Evolutionary conservation across 257 asterid genomes (phyloP).

Genomic region (Solanum gandarillasii): DNA sequence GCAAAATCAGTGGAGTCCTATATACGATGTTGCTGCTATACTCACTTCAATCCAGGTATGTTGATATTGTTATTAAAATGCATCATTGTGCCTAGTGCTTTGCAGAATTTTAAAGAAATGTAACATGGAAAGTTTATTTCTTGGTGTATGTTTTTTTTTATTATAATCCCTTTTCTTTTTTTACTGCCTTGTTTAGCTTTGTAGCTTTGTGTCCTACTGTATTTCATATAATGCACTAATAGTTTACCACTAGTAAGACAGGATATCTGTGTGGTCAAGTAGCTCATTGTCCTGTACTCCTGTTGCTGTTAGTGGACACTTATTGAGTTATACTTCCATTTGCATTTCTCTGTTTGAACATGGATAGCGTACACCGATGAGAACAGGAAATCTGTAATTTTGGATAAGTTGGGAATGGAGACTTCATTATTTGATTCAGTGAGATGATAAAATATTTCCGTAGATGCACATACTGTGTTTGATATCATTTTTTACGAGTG

Average conservation of each 20-base stretch:
- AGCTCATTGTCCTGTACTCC: background rate
- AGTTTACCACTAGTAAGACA: background rate
- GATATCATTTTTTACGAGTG: background rate
- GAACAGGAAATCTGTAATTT: background rate
- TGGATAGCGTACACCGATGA: background rate
- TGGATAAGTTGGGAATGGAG: background rate
- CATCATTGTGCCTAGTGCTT: background rate
- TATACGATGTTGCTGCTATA: constrained; percentile 88
- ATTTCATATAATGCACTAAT: background rate
- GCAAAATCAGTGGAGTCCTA: constrained; percentile 97
- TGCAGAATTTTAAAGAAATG: background rate
- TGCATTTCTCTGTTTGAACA: background rate
- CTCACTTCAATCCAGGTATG: constrained; percentile 89
- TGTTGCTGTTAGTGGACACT: background rate
- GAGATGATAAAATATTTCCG: background rate
- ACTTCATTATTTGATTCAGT: background rate
- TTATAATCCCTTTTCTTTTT: background rate
- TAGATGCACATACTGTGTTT: background rate
- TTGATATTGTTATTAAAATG: background rate
- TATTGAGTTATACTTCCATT: background rate
- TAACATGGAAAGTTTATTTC: background rate
- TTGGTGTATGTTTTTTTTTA: background rate
- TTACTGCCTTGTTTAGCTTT: background rate
- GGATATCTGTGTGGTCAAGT: background rate
- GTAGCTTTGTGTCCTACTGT: background rate